Conservation (phyloP, 176 grass and related monocot species). For the Ampelocalamus luodianensis region DNA sequence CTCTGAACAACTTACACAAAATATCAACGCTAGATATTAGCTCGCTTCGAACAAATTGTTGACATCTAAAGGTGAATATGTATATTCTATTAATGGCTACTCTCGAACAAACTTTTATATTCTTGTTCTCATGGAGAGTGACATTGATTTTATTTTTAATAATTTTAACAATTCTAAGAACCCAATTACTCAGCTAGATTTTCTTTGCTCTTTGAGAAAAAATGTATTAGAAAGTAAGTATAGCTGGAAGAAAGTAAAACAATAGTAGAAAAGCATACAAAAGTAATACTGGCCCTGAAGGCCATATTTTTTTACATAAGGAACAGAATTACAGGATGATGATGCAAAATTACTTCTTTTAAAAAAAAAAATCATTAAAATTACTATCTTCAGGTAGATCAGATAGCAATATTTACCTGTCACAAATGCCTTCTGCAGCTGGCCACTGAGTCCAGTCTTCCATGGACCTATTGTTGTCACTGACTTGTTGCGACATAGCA, state of each 20-base stretch:
- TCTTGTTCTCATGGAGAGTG: background rate
- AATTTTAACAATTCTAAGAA: background rate
- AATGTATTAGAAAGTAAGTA: background rate
- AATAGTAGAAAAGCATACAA: background rate
- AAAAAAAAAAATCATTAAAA: background rate
- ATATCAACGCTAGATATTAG: constrained; percentile 10
- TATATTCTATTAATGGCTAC: background rate
- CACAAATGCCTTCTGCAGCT: constrained; percentile 98
- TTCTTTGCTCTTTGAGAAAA: background rate
- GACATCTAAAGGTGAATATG: background rate
- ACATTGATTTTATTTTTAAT: background rate
- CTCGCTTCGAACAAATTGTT: background rate
- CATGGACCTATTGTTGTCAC: constrained; percentile 78
- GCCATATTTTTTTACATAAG: background rate
- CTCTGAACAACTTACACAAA: background rate
- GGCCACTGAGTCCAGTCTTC: constrained; percentile 96
- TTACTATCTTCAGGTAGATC: constrained; percentile 14
- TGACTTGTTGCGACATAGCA: constrained; percentile 62
- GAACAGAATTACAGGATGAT: constrained; percentile 8
- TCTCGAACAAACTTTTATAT: constrained; percentile 5
- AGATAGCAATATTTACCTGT: constrained; percentile 63
- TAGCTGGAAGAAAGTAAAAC: background rate
- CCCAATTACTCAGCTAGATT: background rate
- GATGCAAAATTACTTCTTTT: background rate
- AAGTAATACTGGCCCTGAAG: background rate